Conservation (phyloP, 1,284 basidiomycete genomes). For the Marasmius oreades region DNA sequence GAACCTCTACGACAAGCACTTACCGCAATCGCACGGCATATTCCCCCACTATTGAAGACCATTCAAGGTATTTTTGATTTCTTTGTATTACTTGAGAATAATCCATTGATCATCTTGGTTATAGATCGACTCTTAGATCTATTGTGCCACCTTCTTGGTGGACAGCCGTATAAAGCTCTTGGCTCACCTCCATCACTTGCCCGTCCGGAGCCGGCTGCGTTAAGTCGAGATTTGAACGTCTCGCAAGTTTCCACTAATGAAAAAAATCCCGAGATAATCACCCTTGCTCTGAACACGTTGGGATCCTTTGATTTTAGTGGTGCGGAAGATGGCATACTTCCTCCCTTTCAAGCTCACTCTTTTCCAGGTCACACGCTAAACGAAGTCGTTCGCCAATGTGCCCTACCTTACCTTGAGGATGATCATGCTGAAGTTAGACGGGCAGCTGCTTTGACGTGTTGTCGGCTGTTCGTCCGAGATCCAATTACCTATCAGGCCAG, state of each 20-base stretch:
- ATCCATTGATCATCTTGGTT: constrained; percentile 8
- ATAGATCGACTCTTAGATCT: constrained; percentile 84
- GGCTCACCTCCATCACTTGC: constrained; percentile 68
- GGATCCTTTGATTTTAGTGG: constrained; percentile 95
- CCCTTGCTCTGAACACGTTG: constrained; percentile 84
- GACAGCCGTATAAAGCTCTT: constrained; percentile 81
- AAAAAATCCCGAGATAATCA: constrained; percentile 75
- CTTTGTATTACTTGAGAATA: not conserved
- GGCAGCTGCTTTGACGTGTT: constrained; percentile 92
- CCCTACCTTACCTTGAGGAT: constrained; percentile 92
- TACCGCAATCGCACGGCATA: constrained; percentile 82
- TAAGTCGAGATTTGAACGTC: constrained; percentile 56
- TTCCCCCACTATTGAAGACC: constrained; percentile 87
- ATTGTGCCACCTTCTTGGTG: constrained; percentile 76
- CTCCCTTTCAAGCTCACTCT: constrained; percentile 13
- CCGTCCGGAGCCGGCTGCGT: constrained; percentile 47
- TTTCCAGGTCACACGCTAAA: constrained; percentile 83
- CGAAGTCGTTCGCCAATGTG: constrained; percentile 93
- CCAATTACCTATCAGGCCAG: constrained; percentile 97
- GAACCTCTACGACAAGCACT: constrained; percentile 88
- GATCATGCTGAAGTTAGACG: constrained; percentile 88
- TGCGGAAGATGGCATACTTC: constrained; percentile 28
- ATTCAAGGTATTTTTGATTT: constrained; percentile 74
- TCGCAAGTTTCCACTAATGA: constrained; percentile 51
- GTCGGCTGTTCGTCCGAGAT: constrained; percentile 88